A percentile compares a stretch with the other conserved stretches of the same genome.
phyloP scores from a whole-genome alignment of 129 eudicot genomes.

The Helianthus annuus region DNA sequence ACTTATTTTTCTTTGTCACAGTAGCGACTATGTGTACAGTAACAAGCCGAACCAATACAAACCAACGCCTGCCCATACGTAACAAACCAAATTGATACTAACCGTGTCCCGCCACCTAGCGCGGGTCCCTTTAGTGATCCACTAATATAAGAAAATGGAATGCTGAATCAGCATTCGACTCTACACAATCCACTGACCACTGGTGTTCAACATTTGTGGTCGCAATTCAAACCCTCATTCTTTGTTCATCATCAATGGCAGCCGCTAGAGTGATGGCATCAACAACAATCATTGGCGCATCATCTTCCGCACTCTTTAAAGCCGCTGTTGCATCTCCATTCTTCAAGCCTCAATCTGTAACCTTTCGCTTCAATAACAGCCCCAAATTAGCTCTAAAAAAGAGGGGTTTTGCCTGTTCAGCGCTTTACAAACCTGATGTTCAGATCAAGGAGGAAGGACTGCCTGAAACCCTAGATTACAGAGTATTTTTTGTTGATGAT shows the following conservation, averaged over 20 bases:
- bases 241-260: constrained; percentile 50
- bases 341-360: constrained; percentile 38
- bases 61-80: too few relatives aligned
- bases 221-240: constrained; percentile 10
- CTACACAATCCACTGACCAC: constrained; percentile 22
- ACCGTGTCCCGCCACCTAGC: neutral
- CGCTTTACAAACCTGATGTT: constrained; percentile 63
- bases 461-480: constrained; percentile 95
- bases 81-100: too few relatives aligned
- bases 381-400: constrained; percentile 35
- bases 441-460: constrained; percentile 74
- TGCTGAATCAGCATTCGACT: constrained; percentile 25
- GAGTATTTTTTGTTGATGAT: constrained; percentile 71
- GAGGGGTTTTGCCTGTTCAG: constrained; percentile 60
- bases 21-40: too few relatives aligned
- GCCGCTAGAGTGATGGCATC: constrained; percentile 71
- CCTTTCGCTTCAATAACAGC: constrained; percentile 40
- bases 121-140: too few relatives aligned
- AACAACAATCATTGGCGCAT: constrained; percentile 51
- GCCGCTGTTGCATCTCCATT: constrained; percentile 29
- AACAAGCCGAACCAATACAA: too few relatives aligned
- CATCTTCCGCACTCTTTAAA: constrained; percentile 50
- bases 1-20: too few relatives aligned
- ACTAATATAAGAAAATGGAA: neutral
- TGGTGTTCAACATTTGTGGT: constrained; percentile 16